These are phyloP conservation scores for Xylariaceae sp. DNA, from an alignment of 2,329 filamentous ascomycete genomes.

Conservation along the genomic window DNA sequence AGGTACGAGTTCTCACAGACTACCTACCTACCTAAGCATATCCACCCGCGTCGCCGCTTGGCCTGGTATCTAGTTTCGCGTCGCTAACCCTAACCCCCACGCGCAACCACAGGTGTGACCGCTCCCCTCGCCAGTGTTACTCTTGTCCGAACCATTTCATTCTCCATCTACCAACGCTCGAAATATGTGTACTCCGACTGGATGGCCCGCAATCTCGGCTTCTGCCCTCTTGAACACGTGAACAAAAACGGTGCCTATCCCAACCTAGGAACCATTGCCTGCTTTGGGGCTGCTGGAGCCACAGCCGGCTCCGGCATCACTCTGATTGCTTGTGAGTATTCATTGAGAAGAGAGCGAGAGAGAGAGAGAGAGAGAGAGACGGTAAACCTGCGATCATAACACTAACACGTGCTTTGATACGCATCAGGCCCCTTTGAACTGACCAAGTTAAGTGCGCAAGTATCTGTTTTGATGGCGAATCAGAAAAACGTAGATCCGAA, in stretches of 20 bases:
- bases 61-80: not conserved
- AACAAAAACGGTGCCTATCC: slow-evolving; percentile 66
- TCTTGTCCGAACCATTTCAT: slow-evolving; percentile 69
- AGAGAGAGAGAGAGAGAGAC: not conserved
- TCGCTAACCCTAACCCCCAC: slow-evolving; percentile 10
- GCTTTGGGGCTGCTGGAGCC: slow-evolving; percentile 72
- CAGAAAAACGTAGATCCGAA: slow-evolving; percentile 45
- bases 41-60: not conserved
- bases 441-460: slow-evolving; percentile 83
- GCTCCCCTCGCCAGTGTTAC: slow-evolving; percentile 78
- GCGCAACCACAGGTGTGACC: slow-evolving; percentile 53
- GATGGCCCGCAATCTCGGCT: slow-evolving; percentile 60
- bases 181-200: slow-evolving; percentile 69
- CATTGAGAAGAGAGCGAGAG: not conserved
- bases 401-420: slow-evolving; percentile 13
- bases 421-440: slow-evolving; percentile 70
- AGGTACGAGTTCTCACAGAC: slow-evolving; percentile 44
- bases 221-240: slow-evolving; percentile 68
- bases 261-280: slow-evolving; percentile 65
- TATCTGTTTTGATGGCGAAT: slow-evolving; percentile 69
- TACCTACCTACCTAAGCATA: not conserved
- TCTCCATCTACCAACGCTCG: slow-evolving; percentile 72
- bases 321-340: slow-evolving; percentile 62
- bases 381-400: not conserved
- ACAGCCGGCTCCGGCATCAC: slow-evolving; percentile 77